Base-by-base conservation (phyloP, 108 stramenopile genomes). In the Cyclotella choctawhatcheeana region DNA sequence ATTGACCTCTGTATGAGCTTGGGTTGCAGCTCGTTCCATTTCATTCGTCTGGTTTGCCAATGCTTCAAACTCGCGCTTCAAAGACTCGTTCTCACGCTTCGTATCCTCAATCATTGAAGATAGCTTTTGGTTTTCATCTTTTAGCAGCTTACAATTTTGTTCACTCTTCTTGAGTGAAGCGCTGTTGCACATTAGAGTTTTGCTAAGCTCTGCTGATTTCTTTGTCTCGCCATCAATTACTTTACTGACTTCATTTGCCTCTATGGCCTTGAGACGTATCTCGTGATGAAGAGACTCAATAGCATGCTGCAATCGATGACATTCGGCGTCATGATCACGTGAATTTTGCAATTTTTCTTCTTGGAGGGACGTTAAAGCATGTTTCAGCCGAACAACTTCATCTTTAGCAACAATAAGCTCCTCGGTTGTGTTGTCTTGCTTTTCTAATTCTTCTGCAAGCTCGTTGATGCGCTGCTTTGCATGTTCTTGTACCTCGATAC, bases 211-310 rank as follows among this genome's bases (percentile, higher is more conserved):
- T 29, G 58, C 54, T 20, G 47, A 7, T 37, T 37, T 64, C 4
- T 32, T 4, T 16, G n/a, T 65, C 34, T 58, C 56, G 37, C 25
- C 76, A 8, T 44, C 55, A 27, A 0, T 26, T n/a, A 7, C 44
- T 58, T 64, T 69, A 1, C 30, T 26, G 0, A 27, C 17, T 24
- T 77, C 76, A 12, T 47, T 65, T 18, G 58, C 64, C 45, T 77
- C 69, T 0, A 77, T 26, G 44, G 65, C 24, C n/a, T 31, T 52
- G 6, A 70, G 29, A 20, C 50, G 63, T 3, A 65, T 33, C 22
- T 77, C 76, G 21, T 70, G 63, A 54, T 70, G 68, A 27, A 62
- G 70, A 29, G 56, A 48, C 54, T 77, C 76, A 37, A 62, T 64
- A 0, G 76, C 63, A 77, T 77, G 76, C 43, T 77, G 51, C 6